Percentiles rank a stretch among this genome's conserved stretches.
These are phyloP conservation scores for Asterochloris sp. DNA, from an alignment of 139 green algal genomes.

Conservation along the genomic window DNA sequence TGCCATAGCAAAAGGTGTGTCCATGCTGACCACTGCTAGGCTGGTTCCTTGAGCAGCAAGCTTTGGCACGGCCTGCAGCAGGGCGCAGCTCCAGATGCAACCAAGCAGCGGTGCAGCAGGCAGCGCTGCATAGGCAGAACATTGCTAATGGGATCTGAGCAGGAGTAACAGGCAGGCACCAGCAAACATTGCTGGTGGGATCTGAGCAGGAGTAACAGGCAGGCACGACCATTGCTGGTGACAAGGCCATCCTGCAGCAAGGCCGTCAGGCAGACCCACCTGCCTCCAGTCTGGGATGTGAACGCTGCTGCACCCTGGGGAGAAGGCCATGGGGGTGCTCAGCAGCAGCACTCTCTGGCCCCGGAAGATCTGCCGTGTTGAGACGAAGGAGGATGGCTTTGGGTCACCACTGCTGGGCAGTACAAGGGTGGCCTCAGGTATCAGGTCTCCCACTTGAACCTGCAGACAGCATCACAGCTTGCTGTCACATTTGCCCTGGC, in stretches of 20 bases:
- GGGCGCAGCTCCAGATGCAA: neutral
- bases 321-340: slow-evolving; percentile 17
- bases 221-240: neutral
- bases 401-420: neutral
- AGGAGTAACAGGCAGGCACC: neutral
- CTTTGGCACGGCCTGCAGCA: neutral
- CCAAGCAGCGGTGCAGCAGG: neutral
- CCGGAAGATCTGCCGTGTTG: neutral
- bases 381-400: neutral
- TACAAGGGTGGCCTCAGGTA: neutral
- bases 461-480: neutral
- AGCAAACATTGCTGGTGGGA: too few species aligned
- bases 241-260: neutral
- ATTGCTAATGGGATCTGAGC: neutral
- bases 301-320: slow-evolving; percentile 1
- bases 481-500: neutral
- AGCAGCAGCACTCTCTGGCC: slow-evolving; percentile 2
- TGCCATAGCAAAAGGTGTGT: slow-evolving; percentile 11
- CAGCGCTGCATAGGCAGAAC: neutral
- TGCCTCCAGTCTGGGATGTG: slow-evolving; percentile 15
- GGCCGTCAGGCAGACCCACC: neutral
- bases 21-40: slow-evolving; percentile 12
- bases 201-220: neutral
- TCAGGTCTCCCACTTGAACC: neutral
- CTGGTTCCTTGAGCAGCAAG: neutral